Evolutionary conservation across 139 green algal genomes (phyloP).

Genomic region (Klebsormidium nitens): DNA sequence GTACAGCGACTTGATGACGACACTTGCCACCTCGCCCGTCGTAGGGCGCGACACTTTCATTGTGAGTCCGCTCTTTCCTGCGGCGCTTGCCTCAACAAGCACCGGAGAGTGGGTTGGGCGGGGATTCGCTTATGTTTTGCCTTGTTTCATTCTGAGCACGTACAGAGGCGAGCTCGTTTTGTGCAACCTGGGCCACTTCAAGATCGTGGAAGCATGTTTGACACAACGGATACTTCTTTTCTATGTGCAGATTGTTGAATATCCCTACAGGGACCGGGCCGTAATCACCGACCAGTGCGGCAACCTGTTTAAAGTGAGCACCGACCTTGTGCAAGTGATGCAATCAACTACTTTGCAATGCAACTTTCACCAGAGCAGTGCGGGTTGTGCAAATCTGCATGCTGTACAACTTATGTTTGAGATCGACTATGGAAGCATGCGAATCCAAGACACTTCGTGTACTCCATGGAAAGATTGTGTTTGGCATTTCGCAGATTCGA

Average conservation of each 20-base stretch:
- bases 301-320: constrained; percentile 49
- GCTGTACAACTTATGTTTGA: no score
- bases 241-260: constrained; percentile 67
- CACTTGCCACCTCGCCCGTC: constrained; percentile 65
- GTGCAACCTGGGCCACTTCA: background rate
- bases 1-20: constrained; percentile 74
- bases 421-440: no score
- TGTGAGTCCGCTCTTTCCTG: constrained; percentile 10
- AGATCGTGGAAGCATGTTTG: background rate
- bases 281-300: constrained; percentile 52
- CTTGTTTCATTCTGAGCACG: background rate
- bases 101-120: background rate
- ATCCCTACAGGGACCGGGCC: constrained; percentile 59
- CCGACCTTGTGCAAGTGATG: background rate
- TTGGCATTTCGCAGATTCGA: constrained; percentile 32
- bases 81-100: background rate
- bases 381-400: no score
- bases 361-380: no score
- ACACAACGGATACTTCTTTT: background rate
- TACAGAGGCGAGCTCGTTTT: constrained; percentile 3
- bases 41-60: constrained; percentile 41
- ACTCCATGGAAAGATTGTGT: constrained; percentile 5
- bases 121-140: background rate
- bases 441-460: background rate
- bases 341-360: background rate